Base-by-base conservation (phyloP, 208 protist species). In the Jaenimonas drosophilae region DNA sequence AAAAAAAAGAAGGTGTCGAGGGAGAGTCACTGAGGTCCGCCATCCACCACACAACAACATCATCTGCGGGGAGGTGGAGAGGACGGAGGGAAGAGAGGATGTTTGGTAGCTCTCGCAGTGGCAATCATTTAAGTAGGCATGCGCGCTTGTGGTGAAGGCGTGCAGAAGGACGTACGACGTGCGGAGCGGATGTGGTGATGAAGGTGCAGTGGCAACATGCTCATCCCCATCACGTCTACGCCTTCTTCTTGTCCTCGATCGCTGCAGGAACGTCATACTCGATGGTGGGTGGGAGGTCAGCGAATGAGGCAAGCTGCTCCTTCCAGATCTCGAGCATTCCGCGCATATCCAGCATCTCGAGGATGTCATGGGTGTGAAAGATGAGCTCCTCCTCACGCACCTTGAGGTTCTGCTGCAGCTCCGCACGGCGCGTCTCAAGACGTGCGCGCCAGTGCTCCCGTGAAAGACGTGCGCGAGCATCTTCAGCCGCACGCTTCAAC, bases 351-450 rank as follows among this genome's bases (percentile, higher is more conserved):
- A 58, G 31, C 23, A 49, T 31, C 17, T 7, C 6, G 9, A 58
- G 51, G 16, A 58, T 42, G 5, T 38, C 29, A 20, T 33, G 40
- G 3, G 4, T 39, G 41, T 58, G 51, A 26, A 58, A 58, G 28
- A 58, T 25, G 17, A 6, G 29, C 26, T 58, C 67, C 29, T 44
- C 49, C 0, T 65, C 40, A 21, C 54, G 30, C 14, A 62, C 61
- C 11, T 12, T 39, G 1, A 52, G 28, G 2, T 20, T 24, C 47
- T 54, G 38, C 4, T 61, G 43, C 33, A 40, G 3, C 6, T 49
- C 43, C 28, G 37, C 7, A 19, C 54, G 48, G 36, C 27, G 32
- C 14, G 45, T 32, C 37, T 53, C 47, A 14, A 47, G 24, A 43
- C 36, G 45, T 17, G 38, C 30, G 29, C 23, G 25, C 36, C 55